These are phyloP conservation scores for Kluyveromyces wickerhamii DNA, from an alignment of 805 yeast genomes.

Conservation along the genomic window DNA sequence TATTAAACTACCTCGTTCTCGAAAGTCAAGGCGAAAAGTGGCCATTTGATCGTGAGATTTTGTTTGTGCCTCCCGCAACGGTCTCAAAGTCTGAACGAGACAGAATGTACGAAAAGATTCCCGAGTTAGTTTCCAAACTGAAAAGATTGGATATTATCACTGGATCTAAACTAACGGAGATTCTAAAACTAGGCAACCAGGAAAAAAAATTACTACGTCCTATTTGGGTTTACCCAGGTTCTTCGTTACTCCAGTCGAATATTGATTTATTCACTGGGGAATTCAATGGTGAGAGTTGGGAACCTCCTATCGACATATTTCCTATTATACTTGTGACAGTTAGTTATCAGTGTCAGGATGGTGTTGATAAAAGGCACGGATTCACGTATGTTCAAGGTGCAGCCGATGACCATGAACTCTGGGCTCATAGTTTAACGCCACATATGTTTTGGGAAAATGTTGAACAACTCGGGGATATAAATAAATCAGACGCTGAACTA, in stretches of 20 bases:
- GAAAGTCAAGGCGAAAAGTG: constrained; percentile 20
- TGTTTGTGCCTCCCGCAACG: constrained; percentile 43
- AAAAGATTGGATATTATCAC: constrained; percentile 34
- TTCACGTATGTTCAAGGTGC: constrained; percentile 81
- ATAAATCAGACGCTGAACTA: constrained; percentile 28
- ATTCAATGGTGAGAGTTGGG: constrained; percentile 20
- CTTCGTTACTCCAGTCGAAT: constrained; percentile 16
- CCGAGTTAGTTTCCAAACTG: constrained; percentile 40
- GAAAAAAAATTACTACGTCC: constrained; percentile 45
- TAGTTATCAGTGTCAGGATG: constrained; percentile 55
- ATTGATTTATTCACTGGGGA: constrained; percentile 28
- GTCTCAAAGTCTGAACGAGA: constrained; percentile 51
- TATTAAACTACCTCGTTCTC: constrained; percentile 48
- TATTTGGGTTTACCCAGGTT: constrained; percentile 59
- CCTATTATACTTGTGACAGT: constrained; percentile 53
- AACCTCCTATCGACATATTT: constrained; percentile 30
- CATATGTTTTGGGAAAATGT: constrained; percentile 47
- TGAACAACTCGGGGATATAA: constrained; percentile 21
- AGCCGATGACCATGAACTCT: constrained; percentile 87
- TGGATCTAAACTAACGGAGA: constrained; percentile 23
- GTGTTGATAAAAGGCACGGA: constrained; percentile 38
- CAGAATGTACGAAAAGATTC: constrained; percentile 41
- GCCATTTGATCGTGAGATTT: constrained; percentile 26
- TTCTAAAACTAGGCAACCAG: constrained; percentile 29
- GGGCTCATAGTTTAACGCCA: constrained; percentile 58